phyloP scores from a whole-genome alignment of 768 basidiomycete species.

The Trametes gibbosa region DNA sequence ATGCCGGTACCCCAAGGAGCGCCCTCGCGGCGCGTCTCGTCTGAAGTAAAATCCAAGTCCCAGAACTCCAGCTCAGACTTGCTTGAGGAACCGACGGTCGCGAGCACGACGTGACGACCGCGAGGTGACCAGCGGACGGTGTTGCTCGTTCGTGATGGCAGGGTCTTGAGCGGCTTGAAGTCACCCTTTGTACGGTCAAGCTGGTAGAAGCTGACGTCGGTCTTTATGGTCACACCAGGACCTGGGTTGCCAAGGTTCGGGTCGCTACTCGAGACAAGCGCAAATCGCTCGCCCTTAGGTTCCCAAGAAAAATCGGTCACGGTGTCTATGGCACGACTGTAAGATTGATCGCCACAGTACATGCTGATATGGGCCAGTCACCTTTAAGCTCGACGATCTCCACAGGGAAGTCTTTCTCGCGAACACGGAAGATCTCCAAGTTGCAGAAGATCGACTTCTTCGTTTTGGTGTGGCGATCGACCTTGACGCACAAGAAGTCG shows the following conservation, averaged over 20 bases:
- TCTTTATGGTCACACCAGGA: slow-evolving; percentile 93
- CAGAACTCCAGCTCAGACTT: slow-evolving; percentile 99
- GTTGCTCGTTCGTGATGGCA: slow-evolving; percentile 84
- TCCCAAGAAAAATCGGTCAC: slow-evolving; percentile 99
- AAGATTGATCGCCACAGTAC: neutral
- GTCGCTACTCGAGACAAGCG: slow-evolving; percentile 91
- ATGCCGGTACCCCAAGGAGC: slow-evolving; percentile 78
- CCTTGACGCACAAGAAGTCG: slow-evolving; percentile 97
- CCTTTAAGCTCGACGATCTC: slow-evolving; percentile 98
- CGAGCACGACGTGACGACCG: slow-evolving; percentile 92
- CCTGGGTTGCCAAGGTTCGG: slow-evolving; percentile 89
- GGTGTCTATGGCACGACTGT: slow-evolving; percentile 55
- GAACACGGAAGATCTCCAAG: slow-evolving; percentile 94
- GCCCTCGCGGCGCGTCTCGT: slow-evolving; percentile 53
- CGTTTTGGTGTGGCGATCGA: slow-evolving; percentile 97
- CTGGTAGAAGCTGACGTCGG: slow-evolving; percentile 94
- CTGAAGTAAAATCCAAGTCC: slow-evolving; percentile 89
- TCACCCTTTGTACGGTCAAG: slow-evolving; percentile 90
- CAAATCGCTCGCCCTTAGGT: slow-evolving; percentile 95
- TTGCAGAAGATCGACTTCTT: slow-evolving; percentile 99
- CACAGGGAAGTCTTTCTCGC: slow-evolving; percentile 97
- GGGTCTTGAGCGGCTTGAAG: slow-evolving; percentile 82
- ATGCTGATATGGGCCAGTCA: slow-evolving; percentile 29
- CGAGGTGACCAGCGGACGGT: slow-evolving; percentile 96
- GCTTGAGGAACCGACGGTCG: slow-evolving; percentile 90